Conservation (phyloP, 306 rosid species). For the Albizia julibrissin region DNA sequence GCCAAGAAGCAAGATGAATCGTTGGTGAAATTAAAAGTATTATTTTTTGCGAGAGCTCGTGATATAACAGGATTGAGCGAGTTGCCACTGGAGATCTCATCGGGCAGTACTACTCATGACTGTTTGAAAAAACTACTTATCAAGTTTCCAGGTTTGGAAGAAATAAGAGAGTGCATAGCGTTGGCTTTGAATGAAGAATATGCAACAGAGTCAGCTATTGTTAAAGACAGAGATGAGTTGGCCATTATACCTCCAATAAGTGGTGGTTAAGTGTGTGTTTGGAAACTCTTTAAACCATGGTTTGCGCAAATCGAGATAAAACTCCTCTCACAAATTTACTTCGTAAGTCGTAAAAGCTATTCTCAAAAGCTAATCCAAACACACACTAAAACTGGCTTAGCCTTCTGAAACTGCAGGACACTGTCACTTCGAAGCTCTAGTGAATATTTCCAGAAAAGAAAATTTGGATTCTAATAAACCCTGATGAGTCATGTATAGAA, state of each 20-base stretch:
- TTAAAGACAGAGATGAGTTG: constrained; percentile 7
- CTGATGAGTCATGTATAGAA: neutral
- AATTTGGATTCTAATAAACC: neutral
- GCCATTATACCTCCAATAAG: constrained; percentile 20
- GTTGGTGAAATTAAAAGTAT: constrained; percentile 59
- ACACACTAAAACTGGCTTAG: neutral
- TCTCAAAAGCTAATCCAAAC: too few relatives aligned
- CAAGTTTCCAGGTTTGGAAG: constrained; percentile 71
- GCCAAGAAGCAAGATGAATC: constrained; percentile 23
- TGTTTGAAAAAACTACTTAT: constrained; percentile 66
- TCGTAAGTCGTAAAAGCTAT: too few relatives aligned
- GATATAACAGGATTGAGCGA: constrained; percentile 74
- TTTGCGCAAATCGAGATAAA: too few relatives aligned
- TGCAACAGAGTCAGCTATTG: constrained; percentile 44
- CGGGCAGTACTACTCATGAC: constrained; percentile 70
- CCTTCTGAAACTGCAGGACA: neutral
- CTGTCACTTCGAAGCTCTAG: neutral
- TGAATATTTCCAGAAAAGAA: neutral
- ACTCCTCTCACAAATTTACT: too few relatives aligned
- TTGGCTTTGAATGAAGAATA: constrained; percentile 89
- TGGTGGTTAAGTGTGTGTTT: too few relatives aligned
- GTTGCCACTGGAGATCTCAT: constrained; percentile 54
- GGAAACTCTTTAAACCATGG: too few relatives aligned
- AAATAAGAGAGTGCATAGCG: constrained; percentile 72
- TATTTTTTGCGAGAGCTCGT: constrained; percentile 90